Conservation (phyloP, 2,329 filamentous ascomycete species). For the Nectriaceae sp. region DNA sequence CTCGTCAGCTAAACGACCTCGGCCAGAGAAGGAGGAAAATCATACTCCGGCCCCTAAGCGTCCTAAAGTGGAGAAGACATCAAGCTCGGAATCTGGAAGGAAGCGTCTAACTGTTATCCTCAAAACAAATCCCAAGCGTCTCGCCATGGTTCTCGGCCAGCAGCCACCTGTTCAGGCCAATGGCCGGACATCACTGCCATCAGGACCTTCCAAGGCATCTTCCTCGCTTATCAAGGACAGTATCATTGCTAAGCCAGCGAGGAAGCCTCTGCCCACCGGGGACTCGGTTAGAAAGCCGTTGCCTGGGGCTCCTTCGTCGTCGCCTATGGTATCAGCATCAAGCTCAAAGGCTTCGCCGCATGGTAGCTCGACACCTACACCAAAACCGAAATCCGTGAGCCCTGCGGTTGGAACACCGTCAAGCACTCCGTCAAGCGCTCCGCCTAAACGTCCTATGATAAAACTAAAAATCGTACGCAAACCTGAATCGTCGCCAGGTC, state of each 20-base stretch:
- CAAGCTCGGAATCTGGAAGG: slow-evolving; percentile 20
- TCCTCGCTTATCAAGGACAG: slow-evolving; percentile 29
- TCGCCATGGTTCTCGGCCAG: slow-evolving; percentile 37
- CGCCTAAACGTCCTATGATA: slow-evolving; percentile 28
- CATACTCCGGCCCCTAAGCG: slow-evolving; percentile 40
- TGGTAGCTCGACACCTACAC: slow-evolving; percentile 18
- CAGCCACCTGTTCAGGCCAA: slow-evolving; percentile 20
- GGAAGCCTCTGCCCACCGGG: slow-evolving; percentile 38
- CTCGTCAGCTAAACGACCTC: slow-evolving; percentile 36
- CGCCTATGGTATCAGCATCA: slow-evolving; percentile 22
- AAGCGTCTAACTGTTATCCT: slow-evolving; percentile 39
- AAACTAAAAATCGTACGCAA: slow-evolving; percentile 43
- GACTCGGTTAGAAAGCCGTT: slow-evolving; percentile 34
- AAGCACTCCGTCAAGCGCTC: slow-evolving; percentile 23
- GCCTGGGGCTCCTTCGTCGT: slow-evolving; percentile 29
- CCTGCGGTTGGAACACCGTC: slow-evolving; percentile 16
- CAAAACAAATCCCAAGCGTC: slow-evolving; percentile 37
- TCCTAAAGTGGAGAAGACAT: slow-evolving; percentile 38
- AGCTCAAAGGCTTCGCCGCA: slow-evolving; percentile 31
- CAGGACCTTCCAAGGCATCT: slow-evolving; percentile 28
- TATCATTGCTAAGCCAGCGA: slow-evolving; percentile 36
- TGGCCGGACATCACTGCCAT: slow-evolving; percentile 36
- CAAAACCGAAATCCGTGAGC: slow-evolving; percentile 25
- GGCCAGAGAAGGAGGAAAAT: slow-evolving; percentile 39
- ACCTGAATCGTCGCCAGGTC: slow-evolving; percentile 24